Percentiles rank a stretch among this genome's conserved stretches.
Conservation (phyloP, 108 stramenopile species). For the Mayamaea pseudoterrestris region DNA sequence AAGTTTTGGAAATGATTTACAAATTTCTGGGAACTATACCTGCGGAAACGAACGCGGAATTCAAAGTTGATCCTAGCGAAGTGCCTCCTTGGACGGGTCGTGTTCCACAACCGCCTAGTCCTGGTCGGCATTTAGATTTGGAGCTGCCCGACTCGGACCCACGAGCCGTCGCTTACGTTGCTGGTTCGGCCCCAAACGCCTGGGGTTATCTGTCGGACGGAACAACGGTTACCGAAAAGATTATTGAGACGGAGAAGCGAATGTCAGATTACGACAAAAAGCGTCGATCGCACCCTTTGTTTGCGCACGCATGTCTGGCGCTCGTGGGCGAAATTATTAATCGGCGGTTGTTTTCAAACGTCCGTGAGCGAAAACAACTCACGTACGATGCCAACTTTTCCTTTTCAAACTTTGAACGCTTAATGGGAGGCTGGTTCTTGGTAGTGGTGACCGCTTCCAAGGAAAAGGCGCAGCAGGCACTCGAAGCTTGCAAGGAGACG, state of each 20-base stretch:
- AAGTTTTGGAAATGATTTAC: slow-evolving; percentile 82
- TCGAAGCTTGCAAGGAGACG: slow-evolving; percentile 93
- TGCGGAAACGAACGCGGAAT: slow-evolving; percentile 60
- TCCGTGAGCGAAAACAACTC: slow-evolving; percentile 89
- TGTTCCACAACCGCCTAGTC: slow-evolving; percentile 44
- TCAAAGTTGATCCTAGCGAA: slow-evolving; percentile 18
- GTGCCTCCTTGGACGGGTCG: slow-evolving; percentile 17
- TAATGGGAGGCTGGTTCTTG: slow-evolving; percentile 91
- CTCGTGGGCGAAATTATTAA: slow-evolving; percentile 86
- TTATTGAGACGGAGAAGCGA: slow-evolving; percentile 45
- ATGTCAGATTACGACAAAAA: slow-evolving; percentile 70
- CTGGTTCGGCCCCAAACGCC: slow-evolving; percentile 85
- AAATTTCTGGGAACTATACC: slow-evolving; percentile 93
- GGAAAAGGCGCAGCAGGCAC: slow-evolving; percentile 85
- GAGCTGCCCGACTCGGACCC: slow-evolving; percentile 91
- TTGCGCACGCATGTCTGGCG: slow-evolving; percentile 73
- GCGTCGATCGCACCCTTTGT: slow-evolving; percentile 80
- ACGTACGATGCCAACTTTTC: slow-evolving; percentile 97
- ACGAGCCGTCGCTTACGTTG: slow-evolving; percentile 91
- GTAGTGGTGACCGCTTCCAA: slow-evolving; percentile 93
- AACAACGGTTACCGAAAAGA: slow-evolving; percentile 48
- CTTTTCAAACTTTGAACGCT: slow-evolving; percentile 81
- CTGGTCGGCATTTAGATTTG: slow-evolving; percentile 75
- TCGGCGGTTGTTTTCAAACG: slow-evolving; percentile 86
- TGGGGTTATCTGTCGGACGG: slow-evolving; percentile 88